Evolutionary conservation across 495 filamentous ascomycete species (phyloP).

Genomic region (Daldinia caldariorum): DNA sequence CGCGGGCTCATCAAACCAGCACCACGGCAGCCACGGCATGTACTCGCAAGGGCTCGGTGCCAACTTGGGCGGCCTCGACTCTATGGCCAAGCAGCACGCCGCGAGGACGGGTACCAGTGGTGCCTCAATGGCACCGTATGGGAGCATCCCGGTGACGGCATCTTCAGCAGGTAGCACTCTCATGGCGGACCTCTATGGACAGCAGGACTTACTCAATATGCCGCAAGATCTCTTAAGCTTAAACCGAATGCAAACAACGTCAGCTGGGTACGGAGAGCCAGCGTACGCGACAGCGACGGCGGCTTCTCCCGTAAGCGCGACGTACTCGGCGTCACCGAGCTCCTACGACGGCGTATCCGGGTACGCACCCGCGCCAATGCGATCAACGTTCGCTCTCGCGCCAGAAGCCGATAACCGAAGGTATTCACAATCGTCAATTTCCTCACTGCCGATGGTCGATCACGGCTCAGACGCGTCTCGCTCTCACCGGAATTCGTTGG

Average conservation of each 20-base stretch:
- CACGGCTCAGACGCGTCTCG: slow-evolving; percentile 52
- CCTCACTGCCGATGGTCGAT: slow-evolving; percentile 60
- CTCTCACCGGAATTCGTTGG: slow-evolving; percentile 63
- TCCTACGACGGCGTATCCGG: slow-evolving; percentile 69
- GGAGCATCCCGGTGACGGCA: slow-evolving; percentile 72
- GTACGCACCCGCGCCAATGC: slow-evolving; percentile 71
- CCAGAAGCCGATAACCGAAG: slow-evolving; percentile 74
- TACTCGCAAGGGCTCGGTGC: slow-evolving; percentile 64
- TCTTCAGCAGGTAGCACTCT: slow-evolving; percentile 78
- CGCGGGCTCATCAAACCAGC: slow-evolving; percentile 65
- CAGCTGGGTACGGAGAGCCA: slow-evolving; percentile 59
- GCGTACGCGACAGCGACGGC: slow-evolving; percentile 62
- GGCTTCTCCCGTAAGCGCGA: slow-evolving; percentile 69
- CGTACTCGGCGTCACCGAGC: slow-evolving; percentile 74
- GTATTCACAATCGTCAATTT: slow-evolving; percentile 90
- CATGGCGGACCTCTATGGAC: slow-evolving; percentile 69
- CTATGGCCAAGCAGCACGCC: slow-evolving; percentile 58
- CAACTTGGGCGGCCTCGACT: slow-evolving; percentile 58
- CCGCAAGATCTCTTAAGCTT: slow-evolving; percentile 76
- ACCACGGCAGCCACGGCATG: slow-evolving; percentile 62
- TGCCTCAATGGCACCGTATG: slow-evolving; percentile 77
- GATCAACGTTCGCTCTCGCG: slow-evolving; percentile 64
- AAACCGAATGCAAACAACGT: slow-evolving; percentile 61
- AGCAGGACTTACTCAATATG: slow-evolving; percentile 76
- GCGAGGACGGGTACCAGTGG: slow-evolving; percentile 67